A percentile compares a stretch with the other conserved stretches of the same genome.
Evolutionary conservation across 305 asterid species (phyloP).

Genomic region (Plantago lanceolata): DNA sequence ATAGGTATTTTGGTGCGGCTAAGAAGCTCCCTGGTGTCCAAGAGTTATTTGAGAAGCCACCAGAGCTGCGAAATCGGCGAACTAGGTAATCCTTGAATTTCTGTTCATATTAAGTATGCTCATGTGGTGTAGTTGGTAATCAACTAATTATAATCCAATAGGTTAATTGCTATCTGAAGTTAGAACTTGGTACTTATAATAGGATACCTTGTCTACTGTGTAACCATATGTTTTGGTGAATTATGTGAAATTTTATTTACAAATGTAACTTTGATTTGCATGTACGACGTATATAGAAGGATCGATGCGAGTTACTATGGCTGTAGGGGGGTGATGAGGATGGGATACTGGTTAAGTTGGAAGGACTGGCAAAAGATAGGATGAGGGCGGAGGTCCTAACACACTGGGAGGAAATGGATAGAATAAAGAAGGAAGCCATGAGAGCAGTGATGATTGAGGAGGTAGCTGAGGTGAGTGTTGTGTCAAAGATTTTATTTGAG

Average conservation of each 20-base stretch:
- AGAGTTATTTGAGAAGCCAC: conserved; percentile 93
- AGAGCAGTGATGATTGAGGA: conserved; percentile 89
- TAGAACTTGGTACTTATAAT: too few species aligned
- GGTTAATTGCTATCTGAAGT: too few species aligned
- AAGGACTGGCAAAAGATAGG: conserved; percentile 72
- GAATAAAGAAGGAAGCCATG: conserved; percentile 86
- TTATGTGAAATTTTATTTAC: conserved; percentile 14
- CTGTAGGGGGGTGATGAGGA: conserved; percentile 94
- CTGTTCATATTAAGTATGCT: too few species aligned
- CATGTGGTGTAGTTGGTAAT: too few species aligned
- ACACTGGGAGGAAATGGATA: conserved; percentile 79
- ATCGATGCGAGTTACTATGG: conserved; percentile 96
- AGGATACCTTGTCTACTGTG: too few species aligned
- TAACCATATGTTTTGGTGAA: conserved; percentile 16
- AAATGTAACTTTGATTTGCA: conserved; percentile 27
- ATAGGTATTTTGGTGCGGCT: conserved; percentile 94
- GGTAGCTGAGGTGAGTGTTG: conserved; percentile 74
- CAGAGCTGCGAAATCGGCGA: conserved; percentile 83
- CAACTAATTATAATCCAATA: too few species aligned
- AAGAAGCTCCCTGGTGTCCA: conserved; percentile 95
- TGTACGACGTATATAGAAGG: conserved; percentile 93
- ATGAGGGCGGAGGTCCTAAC: conserved; percentile 68
- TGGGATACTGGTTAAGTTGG: conserved; percentile 70
- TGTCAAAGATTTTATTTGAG: conserved; percentile 68
- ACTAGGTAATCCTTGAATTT: too few species aligned